phyloP scores from a whole-genome alignment of 208 protist genomes.

The Phytomonas sp. region DNA sequence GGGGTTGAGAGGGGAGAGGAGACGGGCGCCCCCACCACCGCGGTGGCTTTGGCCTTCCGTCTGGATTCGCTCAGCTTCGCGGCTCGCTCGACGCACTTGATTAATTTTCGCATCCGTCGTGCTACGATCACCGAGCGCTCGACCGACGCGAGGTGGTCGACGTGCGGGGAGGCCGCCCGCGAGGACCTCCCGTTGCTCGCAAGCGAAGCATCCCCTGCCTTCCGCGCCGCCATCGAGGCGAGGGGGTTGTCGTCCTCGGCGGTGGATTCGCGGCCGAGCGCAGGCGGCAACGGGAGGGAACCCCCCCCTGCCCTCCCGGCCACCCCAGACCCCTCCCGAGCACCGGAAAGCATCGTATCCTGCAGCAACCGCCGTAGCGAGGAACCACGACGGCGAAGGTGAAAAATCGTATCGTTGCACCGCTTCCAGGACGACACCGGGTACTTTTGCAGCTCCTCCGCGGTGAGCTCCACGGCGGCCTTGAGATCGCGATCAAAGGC shows the following conservation, averaged over 20 bases:
- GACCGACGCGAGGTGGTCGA: constrained; percentile 32
- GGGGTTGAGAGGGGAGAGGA: neutral
- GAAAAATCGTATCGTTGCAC: constrained; percentile 83
- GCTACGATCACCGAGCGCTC: constrained; percentile 76
- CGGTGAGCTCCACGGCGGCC: constrained; percentile 22
- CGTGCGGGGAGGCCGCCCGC: neutral
- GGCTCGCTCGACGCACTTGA: constrained; percentile 65
- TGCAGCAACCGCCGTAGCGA: constrained; percentile 57
- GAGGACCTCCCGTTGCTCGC: neutral
- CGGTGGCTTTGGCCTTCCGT: constrained; percentile 20
- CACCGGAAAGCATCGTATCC: constrained; percentile 10
- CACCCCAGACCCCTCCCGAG: neutral
- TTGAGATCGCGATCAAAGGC: constrained; percentile 58
- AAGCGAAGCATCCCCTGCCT: neutral
- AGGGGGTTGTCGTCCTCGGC: constrained; percentile 7
- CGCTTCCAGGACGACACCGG: constrained; percentile 77
- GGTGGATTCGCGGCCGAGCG: neutral
- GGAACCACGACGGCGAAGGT: constrained; percentile 57
- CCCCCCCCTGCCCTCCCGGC: neutral
- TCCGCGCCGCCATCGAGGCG: constrained; percentile 6
- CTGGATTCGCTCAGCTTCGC: constrained; percentile 47
- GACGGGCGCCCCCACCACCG: neutral
- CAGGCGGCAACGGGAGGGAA: constrained; percentile 6
- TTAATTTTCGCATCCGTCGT: constrained; percentile 74
- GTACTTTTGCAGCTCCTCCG: constrained; percentile 33